Base-by-base conservation (phyloP, 2,329 filamentous ascomycete species). In the Cytospora paraplurivora region DNA sequence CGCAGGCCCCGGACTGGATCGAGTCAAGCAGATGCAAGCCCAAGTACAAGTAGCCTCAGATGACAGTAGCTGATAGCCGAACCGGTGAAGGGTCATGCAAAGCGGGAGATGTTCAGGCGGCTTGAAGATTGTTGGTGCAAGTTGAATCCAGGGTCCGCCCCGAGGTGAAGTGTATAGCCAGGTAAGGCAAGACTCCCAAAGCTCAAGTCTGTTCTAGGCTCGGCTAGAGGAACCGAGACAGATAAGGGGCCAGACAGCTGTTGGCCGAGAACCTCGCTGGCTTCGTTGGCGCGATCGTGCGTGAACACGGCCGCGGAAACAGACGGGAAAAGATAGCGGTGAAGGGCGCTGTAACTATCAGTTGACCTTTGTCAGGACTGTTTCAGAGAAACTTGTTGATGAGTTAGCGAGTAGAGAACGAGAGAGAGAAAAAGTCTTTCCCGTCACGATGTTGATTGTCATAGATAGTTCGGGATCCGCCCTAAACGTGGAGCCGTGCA, bases 401-500 rank as follows among this genome's bases (percentile, higher is more conserved):
- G 50, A 19, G 32, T 37, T 35, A 33, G 11, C 19, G 19, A 56
- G 27, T 7, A 51, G 59, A 41, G 53, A 12, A 27, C 12, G 41
- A 34, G 51, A 55, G 41, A 53, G 38, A 47, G 44, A 55, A 56
- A 66, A 64, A 63, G 56, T 52, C 56, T 47, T 63, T 53, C 57
- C 52, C 27, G 37, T 56, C 59, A 57, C 59, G 54, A 62, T 56
- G 57, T 44, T 51, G 52, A 21, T 63, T 54, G 33, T 49, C 52
- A 57, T 41, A 54, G 54, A 49, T 56, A 53, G 58, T 55, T 38
- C 55, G 59, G 59, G 55, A 56, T 62, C 60, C 63, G 57, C 60
- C 60, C 49, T 32, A 66, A 56, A 63, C 63, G 64, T 66, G 64
- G 64, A 66, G 61, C 64, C 62, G 61, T 15, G 59, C 21, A 41